Base-by-base conservation (phyloP, 2,329 filamentous ascomycete species). In the Cercospora sp. region DNA sequence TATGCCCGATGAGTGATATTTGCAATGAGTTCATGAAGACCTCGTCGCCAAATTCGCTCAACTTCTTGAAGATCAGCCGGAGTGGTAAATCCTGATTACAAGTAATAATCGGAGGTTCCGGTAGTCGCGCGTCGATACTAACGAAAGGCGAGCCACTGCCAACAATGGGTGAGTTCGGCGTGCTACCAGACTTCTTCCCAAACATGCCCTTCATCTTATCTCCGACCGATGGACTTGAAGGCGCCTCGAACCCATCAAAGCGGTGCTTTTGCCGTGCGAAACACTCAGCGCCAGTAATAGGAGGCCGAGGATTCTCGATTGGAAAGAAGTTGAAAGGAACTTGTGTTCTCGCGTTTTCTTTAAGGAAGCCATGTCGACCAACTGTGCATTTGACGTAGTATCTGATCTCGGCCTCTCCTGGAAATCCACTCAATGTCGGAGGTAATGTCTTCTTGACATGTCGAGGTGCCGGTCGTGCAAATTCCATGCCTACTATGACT, bases 351-450 rank as follows among this genome's bases (percentile, higher is more conserved):
- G 93, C 91, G 75, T 97, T 97, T 80, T 97, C 93, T 77, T 94
- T 94, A 80, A 96, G 92, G 68, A 97, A 85, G 13, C 91, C 90
- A 0, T 93, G 93, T n/a, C 93, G 86, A 75, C 93, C 92, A 5
- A 98, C 89, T 0, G 95, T 98, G n/a, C 91, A 93, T 79, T 99
- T 99, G 77, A 98, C 86, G 78, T 92, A 99, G 80, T 99, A 99
- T 73, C 90, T 87, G 68, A 98, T 94, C 80, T 97, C 93, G 23
- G 94, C 94, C 79, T 94, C 89, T 33, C 90, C 90, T 0, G 92
- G 92, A 72, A 95, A 94, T 3, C 92, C 93, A n/a, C 87, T 91
- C 64, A 98, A 82, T 4, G 93, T 96, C 0, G 95, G 95, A 5
- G 95, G 95, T 10, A 99, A 84, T 0, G 94, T 97, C 73, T 89